These are phyloP conservation scores for Stentor coeruleus DNA, from an alignment of 73 alveolate genomes.

Conservation along the genomic window DNA sequence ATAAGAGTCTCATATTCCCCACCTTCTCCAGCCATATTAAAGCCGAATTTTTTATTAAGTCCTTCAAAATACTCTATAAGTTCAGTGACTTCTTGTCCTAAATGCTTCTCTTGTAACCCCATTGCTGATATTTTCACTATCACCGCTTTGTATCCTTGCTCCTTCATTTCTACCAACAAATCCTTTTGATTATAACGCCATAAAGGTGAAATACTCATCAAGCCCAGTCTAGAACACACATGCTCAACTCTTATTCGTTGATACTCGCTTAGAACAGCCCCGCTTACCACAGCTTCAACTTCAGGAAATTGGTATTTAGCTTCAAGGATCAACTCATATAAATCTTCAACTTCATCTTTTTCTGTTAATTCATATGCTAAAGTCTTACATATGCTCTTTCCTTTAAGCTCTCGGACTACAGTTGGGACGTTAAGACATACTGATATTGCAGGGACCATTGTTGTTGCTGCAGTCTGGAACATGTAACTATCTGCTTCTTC, in stretches of 20 bases:
- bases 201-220: slow-evolving; percentile 76
- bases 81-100: slow-evolving; percentile 56
- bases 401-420: slow-evolving; percentile 54
- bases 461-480: slow-evolving; percentile 94
- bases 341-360: slow-evolving; percentile 96
- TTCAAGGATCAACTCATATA: slow-evolving; percentile 72
- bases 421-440: slow-evolving; percentile 83
- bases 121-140: slow-evolving; percentile 86
- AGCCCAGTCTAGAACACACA: slow-evolving; percentile 79
- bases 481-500: slow-evolving; percentile 87
- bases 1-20: slow-evolving; percentile 96
- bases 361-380: slow-evolving; percentile 32
- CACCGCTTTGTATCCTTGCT: slow-evolving; percentile 79
- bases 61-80: slow-evolving; percentile 50
- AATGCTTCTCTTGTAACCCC: slow-evolving; percentile 69
- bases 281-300: slow-evolving; percentile 88
- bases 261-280: slow-evolving; percentile 92
- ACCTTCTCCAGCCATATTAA: slow-evolving; percentile 99
- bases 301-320: slow-evolving; percentile 68
- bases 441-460: slow-evolving; percentile 79
- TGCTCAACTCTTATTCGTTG: slow-evolving; percentile 94
- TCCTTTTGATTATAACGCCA: slow-evolving; percentile 90
- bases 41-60: slow-evolving; percentile 56
- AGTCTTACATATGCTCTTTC: slow-evolving; percentile 30
- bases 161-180: slow-evolving; percentile 86